These are phyloP conservation scores for Abrus pulchellus DNA, from an alignment of 306 rosid genomes.

Conservation along the genomic window DNA sequence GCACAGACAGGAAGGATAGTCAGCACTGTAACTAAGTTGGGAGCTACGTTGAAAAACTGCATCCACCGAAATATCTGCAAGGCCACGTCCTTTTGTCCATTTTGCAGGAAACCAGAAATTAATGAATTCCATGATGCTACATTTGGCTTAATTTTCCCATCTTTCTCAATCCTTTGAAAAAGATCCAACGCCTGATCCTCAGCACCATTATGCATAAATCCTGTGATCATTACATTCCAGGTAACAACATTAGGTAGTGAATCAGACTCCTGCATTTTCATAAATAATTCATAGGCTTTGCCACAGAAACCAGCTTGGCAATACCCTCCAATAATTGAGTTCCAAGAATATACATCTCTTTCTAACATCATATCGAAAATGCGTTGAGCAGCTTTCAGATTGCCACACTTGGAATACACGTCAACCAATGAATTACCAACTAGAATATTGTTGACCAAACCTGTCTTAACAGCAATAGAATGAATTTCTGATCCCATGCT, in stretches of 20 bases:
- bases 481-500: constrained; percentile 76
- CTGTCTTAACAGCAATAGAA: constrained; percentile 72
- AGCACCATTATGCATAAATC: constrained; percentile 79
- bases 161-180: constrained; percentile 79
- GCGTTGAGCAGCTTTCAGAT: constrained; percentile 75
- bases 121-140: constrained; percentile 93
- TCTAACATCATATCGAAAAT: constrained; percentile 71
- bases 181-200: constrained; percentile 86
- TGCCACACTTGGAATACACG: constrained; percentile 87
- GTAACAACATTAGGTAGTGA: constrained; percentile 78
- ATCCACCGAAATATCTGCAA: constrained; percentile 77
- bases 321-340: constrained; percentile 91
- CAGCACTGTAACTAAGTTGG: constrained; percentile 80
- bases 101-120: constrained; percentile 79
- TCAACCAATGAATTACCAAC: constrained; percentile 83
- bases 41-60: constrained; percentile 68
- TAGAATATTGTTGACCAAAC: constrained; percentile 56
- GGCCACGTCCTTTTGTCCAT: constrained; percentile 78
- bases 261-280: constrained; percentile 83
- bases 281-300: constrained; percentile 85
- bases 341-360: constrained; percentile 91
- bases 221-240: constrained; percentile 93
- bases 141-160: constrained; percentile 75
- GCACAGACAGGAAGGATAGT: constrained; percentile 80
- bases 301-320: constrained; percentile 89